Evolutionary conservation across 805 yeast genomes (phyloP).

Genomic region (Candida saitoana): DNA sequence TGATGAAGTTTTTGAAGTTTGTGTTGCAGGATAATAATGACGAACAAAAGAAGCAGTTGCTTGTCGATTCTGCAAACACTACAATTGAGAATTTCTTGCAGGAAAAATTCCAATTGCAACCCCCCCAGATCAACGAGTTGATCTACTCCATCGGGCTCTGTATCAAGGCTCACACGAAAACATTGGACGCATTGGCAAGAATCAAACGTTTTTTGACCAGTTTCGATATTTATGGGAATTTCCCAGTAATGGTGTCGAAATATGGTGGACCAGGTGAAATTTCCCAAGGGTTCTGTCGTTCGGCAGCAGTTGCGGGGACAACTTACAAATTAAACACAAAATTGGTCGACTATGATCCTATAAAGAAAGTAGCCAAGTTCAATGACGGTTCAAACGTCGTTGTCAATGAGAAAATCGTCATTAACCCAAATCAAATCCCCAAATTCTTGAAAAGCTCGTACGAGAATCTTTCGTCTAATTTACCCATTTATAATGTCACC

Average conservation of each 20-base stretch:
- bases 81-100: constrained; percentile 59
- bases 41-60: constrained; percentile 53
- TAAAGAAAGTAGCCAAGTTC: constrained; percentile 61
- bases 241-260: constrained; percentile 88
- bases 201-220: constrained; percentile 81
- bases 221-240: constrained; percentile 88
- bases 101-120: constrained; percentile 64
- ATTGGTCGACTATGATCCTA: constrained; percentile 61
- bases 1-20: constrained; percentile 91
- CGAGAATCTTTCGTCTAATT: constrained; percentile 40
- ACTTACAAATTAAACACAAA: constrained; percentile 79
- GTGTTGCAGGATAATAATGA: constrained; percentile 57
- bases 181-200: constrained; percentile 73
- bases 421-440: constrained; percentile 64
- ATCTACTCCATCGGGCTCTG: constrained; percentile 84
- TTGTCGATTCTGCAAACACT: constrained; percentile 52
- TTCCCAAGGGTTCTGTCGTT: constrained; percentile 93
- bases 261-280: constrained; percentile 96
- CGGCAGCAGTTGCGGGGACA: constrained; percentile 97
- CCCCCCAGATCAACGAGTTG: constrained; percentile 76
- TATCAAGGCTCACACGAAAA: constrained; percentile 52
- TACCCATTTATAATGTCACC: constrained; percentile 51
- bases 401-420: constrained; percentile 74
- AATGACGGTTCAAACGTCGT: constrained; percentile 71
- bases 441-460: constrained; percentile 39